These are phyloP conservation scores for Colletotrichum costaricense DNA, from an alignment of 2,329 filamentous ascomycete species.

Conservation along the genomic window DNA sequence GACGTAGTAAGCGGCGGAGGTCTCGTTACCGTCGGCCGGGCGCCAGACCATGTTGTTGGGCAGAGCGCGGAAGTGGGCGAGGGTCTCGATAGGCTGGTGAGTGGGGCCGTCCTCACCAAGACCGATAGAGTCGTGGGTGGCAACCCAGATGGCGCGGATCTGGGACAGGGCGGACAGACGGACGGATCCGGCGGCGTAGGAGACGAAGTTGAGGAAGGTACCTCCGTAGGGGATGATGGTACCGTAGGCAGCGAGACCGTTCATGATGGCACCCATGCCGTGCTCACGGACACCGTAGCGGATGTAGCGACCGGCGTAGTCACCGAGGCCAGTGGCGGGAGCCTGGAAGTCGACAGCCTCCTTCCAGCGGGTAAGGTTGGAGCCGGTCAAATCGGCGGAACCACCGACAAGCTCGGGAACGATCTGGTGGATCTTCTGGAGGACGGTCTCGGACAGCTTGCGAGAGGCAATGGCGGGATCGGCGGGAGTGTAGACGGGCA, in stretches of 20 bases:
- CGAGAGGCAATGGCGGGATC: slow-evolving; percentile 90
- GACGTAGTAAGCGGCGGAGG: slow-evolving; percentile 96
- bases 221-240: slow-evolving; percentile 93
- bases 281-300: slow-evolving; percentile 94
- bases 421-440: slow-evolving; percentile 84
- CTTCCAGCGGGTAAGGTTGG: slow-evolving; percentile 99
- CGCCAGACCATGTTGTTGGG: slow-evolving; percentile 99
- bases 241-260: slow-evolving; percentile 95
- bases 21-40: slow-evolving; percentile 98
- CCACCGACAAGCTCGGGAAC: slow-evolving; percentile 94
- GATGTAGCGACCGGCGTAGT: slow-evolving; percentile 92
- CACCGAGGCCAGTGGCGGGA: slow-evolving; percentile 83
- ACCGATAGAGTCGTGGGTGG: slow-evolving; percentile 99
- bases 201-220: slow-evolving; percentile 99
- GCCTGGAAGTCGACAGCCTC: slow-evolving; percentile 97
- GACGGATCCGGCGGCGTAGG: slow-evolving; percentile 94
- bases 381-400: slow-evolving; percentile 97
- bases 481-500: slow-evolving; percentile 89
- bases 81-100: slow-evolving; percentile 98
- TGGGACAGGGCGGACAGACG: slow-evolving; percentile 93
- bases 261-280: slow-evolving; percentile 92
- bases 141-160: slow-evolving; percentile 92
- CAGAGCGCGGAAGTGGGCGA: slow-evolving; percentile 97
- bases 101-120: slow-evolving; percentile 98
- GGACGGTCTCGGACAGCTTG: slow-evolving; percentile 95